These are phyloP conservation scores for Solanum habrochaites DNA, from an alignment of 257 asterid species.

Conservation along the genomic window DNA sequence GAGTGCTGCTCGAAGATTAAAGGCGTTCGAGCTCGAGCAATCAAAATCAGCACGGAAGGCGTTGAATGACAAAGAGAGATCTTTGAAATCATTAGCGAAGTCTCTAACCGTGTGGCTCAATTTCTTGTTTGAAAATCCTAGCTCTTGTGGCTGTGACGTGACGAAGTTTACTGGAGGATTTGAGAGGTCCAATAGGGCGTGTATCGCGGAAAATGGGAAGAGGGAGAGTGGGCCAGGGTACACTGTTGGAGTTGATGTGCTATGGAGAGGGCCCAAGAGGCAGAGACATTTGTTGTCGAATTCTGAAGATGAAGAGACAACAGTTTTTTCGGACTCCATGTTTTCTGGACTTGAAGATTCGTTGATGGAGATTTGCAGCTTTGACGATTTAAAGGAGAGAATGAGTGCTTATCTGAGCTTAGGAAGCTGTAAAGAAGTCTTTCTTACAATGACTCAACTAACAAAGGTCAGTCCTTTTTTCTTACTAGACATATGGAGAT, in stretches of 20 bases:
- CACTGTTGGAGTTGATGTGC: constrained; percentile 58
- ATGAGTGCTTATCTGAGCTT: constrained; percentile 71
- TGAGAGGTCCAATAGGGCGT: constrained; percentile 18
- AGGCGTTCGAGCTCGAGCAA: constrained; percentile 79
- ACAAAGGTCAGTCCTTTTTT: constrained; percentile 48
- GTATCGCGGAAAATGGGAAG: constrained; percentile 44
- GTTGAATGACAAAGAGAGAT: constrained; percentile 51
- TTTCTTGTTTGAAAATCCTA: constrained; percentile 69
- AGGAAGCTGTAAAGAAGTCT: constrained; percentile 57
- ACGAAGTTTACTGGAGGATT: constrained; percentile 42
- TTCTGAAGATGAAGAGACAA: constrained; percentile 19
- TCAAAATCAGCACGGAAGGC: constrained; percentile 70
- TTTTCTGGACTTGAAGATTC: constrained; percentile 49
- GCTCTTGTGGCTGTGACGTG: constrained; percentile 72
- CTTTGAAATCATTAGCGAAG: constrained; percentile 55
- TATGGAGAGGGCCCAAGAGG: constrained; percentile 90
- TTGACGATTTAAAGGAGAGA: constrained; percentile 83
- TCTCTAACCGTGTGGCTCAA: constrained; percentile 91
- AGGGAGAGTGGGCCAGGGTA: constrained; percentile 43
- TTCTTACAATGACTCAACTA: constrained; percentile 62
- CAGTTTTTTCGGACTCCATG: constrained; percentile 19
- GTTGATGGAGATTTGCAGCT: constrained; percentile 73
- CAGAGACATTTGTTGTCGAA: constrained; percentile 48
- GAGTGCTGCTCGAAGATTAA: constrained; percentile 53
- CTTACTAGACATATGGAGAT: background rate